Evolutionary conservation across 306 rosid species (phyloP), one percentile per base, ranked within the genome.

Genomic region (Astragalus membranaceus): DNA sequence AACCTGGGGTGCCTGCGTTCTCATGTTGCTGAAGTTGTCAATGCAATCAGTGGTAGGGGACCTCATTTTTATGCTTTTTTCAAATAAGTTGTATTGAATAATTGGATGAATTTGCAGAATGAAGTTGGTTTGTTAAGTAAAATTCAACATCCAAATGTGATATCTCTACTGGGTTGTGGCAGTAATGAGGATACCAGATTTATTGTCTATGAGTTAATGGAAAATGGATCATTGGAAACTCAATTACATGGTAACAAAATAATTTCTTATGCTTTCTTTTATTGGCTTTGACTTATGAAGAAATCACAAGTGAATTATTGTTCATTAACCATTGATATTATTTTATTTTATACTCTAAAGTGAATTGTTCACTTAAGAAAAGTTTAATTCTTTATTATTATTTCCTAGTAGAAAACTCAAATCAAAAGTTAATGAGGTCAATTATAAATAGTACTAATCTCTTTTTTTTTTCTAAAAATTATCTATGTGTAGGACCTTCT

Each of bases 191-290:
- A 85, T 26, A 11, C 91, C 12, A 87, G 89, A 77, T 82, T 87
- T 79, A 80, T 95, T 75, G 82, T 95, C 57, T 95, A 91, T 69
- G 99, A 95, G 59, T 69, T 95, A 84, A 95, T 95, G 99, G 86
- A 85, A 39, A 95, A 87, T 70, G 99, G 99, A 74, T 95, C 95
- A 66, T 65, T 95, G 83, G 99, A 95, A 74, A 86, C 92, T 81
- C 95, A 86, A 75, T 80, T 95, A 79, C 97, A 95, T 60, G 99
- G 99, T 88, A 83, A 26, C 3, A 83, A 64, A 61, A 69, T 78
- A 52, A 14, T 50, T 50, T 64, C 47, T 54, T 6, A 52, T n/a
- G n/a, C n/a, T n/a, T n/a, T n/a, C n/a, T n/a, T n/a, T n/a, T n/a
- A n/a, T n/a, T n/a, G n/a, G n/a, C n/a, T n/a, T n/a, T n/a, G n/a